phyloP scores from a whole-genome alignment of 2,329 filamentous ascomycete species.

The Thelonectria blattea region DNA sequence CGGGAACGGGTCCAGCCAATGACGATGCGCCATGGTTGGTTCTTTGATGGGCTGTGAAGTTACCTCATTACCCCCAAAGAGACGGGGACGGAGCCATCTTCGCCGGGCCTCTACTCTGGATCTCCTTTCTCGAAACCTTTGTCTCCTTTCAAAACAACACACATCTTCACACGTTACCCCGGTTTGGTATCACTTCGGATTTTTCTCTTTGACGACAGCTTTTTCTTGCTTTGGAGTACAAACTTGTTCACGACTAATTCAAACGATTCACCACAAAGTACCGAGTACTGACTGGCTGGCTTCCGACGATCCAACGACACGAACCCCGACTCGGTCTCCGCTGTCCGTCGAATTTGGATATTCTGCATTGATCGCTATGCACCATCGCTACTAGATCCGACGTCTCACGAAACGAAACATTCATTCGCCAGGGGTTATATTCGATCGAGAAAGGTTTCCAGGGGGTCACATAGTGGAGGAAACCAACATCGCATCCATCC shows the following conservation, averaged over 20 bases:
- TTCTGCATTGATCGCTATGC: conserved; percentile 34
- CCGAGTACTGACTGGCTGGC: conserved; percentile 11
- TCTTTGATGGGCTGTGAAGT: conserved; percentile 1
- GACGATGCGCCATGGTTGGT: conserved; percentile 1
- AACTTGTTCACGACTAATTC: conserved; percentile 21
- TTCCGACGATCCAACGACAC: conserved; percentile 9
- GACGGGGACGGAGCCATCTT: conserved; percentile 9
- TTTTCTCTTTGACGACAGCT: conserved; percentile 21
- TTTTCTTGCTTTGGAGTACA: conserved; percentile 26
- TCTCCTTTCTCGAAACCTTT: conserved; percentile 10
- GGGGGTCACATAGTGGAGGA: conserved; percentile 10
- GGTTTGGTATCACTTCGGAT: conserved; percentile 32
- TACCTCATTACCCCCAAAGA: neutral
- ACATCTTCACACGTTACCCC: conserved; percentile 12
- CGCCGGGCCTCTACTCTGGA: conserved; percentile 3
- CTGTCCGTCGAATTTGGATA: conserved; percentile 14
- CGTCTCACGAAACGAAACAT: conserved; percentile 25
- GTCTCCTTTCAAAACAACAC: conserved; percentile 8
- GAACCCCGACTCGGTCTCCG: conserved; percentile 10
- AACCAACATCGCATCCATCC: conserved; percentile 35
- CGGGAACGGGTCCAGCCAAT: conserved; percentile 3
- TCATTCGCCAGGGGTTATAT: too few species aligned
- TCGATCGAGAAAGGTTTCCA: conserved; percentile 14
- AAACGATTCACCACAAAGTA: conserved; percentile 9
- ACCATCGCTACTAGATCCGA: conserved; percentile 31